These are phyloP conservation scores for Talaromyces rugulosus DNA, from an alignment of 2,329 filamentous ascomycete genomes.

Conservation along the genomic window DNA sequence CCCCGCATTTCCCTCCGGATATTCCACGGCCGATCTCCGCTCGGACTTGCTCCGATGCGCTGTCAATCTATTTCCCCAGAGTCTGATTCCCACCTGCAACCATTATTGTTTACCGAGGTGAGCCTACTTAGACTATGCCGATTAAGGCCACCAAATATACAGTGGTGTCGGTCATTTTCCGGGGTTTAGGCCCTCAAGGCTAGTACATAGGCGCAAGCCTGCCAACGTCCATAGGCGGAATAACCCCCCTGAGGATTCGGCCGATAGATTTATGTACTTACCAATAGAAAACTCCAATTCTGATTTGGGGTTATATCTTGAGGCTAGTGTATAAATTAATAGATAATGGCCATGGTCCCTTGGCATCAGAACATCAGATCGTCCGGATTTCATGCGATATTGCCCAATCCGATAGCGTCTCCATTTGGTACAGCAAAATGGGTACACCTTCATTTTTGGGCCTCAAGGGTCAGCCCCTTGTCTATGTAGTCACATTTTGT, in stretches of 20 bases:
- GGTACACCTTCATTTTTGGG: slow-evolving; percentile 6
- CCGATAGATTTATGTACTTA: not conserved
- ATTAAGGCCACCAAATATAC: not conserved
- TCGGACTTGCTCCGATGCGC: slow-evolving; percentile 6
- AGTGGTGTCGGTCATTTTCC: not conserved
- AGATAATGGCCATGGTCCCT: not conserved
- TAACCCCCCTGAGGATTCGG: not conserved
- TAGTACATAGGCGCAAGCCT: not conserved
- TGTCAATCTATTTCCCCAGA: not conserved
- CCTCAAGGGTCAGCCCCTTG: slow-evolving; percentile 17
- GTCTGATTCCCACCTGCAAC: not conserved
- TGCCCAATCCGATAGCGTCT: not conserved
- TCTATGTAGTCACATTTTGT: slow-evolving; percentile 20
- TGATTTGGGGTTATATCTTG: not conserved
- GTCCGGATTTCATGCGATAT: not conserved
- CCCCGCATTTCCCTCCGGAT: slow-evolving; percentile 1
- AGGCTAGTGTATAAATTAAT: not conserved
- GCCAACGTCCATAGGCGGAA: not conserved
- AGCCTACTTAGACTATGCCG: not conserved
- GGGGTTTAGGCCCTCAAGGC: not conserved
- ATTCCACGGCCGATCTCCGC: not conserved
- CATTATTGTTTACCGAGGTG: not conserved
- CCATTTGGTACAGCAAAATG: not conserved
- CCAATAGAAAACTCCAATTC: not conserved
- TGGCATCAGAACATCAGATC: not conserved